Conservation (phyloP, 805 yeast genomes). For the Groenewaldozyma salmanticensis region DNA sequence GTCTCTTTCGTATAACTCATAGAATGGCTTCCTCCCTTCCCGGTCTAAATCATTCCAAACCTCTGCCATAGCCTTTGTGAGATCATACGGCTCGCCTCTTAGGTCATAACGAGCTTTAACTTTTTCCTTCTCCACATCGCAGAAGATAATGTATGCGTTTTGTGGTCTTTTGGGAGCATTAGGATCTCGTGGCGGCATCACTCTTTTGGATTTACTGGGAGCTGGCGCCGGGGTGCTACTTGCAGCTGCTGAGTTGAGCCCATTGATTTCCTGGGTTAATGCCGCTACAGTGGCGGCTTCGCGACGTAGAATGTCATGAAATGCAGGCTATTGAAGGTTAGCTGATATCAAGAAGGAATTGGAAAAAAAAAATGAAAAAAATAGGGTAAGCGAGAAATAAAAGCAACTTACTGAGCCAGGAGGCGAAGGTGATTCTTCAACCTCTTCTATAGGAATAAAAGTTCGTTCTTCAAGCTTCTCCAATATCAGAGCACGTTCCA, state of each 20-base stretch:
- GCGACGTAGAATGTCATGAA: background rate
- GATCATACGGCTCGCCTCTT: conserved; percentile 41
- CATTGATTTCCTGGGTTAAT: background rate
- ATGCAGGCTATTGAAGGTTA: conserved; percentile 4
- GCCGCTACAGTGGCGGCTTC: background rate
- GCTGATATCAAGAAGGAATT: conserved; percentile 7
- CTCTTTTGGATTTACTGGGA: conserved; percentile 20
- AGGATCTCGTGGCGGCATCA: conserved; percentile 57
- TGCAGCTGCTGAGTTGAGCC: background rate
- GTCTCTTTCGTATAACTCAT: conserved; percentile 68
- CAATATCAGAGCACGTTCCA: conserved; percentile 72
- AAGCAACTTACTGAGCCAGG: too few species aligned
- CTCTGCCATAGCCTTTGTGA: conserved; percentile 71
- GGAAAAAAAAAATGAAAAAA: background rate
- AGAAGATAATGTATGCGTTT: conserved; percentile 78
- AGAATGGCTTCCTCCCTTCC: conserved; percentile 49
- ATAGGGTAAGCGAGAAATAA: conserved; percentile 7
- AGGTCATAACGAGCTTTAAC: conserved; percentile 50
- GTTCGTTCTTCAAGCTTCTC: conserved; percentile 62
- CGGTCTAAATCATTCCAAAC: conserved; percentile 69
- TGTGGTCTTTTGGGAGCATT: conserved; percentile 82
- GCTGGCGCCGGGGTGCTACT: conserved; percentile 1
- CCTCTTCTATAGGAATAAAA: conserved; percentile 19
- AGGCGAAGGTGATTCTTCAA: conserved; percentile 22
- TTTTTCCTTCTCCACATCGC: conserved; percentile 75